Evolutionary conservation across 345 rosid genomes (phyloP).

Genomic region (Citrus medica): DNA sequence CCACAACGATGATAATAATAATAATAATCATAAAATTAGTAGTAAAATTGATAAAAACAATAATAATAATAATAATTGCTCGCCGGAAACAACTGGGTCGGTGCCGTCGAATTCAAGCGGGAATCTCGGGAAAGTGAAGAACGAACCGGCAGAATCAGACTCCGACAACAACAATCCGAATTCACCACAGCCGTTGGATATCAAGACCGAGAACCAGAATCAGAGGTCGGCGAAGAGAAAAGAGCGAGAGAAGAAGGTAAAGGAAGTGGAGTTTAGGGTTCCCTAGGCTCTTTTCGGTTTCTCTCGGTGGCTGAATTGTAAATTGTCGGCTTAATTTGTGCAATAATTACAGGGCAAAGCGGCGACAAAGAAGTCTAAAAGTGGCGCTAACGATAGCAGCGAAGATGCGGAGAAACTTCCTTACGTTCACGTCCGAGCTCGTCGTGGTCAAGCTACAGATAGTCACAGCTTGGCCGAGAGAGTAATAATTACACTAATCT

Average conservation of each 20-base stretch:
- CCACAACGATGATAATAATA: not conserved
- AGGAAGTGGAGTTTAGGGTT: not conserved
- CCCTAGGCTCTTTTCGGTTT: not conserved
- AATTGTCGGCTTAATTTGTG: not conserved
- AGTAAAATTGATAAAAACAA: not conserved
- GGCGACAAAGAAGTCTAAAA: constrained; percentile 47
- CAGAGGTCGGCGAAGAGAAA: constrained; percentile 42
- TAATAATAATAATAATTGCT: not conserved
- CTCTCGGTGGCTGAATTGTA: not conserved
- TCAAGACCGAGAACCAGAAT: constrained; percentile 31
- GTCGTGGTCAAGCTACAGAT: constrained; percentile 69
- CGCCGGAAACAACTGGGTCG: constrained; percentile 26
- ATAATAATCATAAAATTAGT: not conserved
- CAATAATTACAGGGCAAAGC: constrained; percentile 31
- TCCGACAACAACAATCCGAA: constrained; percentile 27
- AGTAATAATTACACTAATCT: constrained; percentile 21
- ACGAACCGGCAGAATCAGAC: constrained; percentile 39
- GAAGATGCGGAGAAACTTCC: constrained; percentile 53
- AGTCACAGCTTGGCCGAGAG: constrained; percentile 74
- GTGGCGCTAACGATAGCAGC: constrained; percentile 25
- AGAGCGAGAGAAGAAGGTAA: constrained; percentile 54
- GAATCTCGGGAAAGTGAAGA: constrained; percentile 38
- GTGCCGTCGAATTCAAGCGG: constrained; percentile 33
- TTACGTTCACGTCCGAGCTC: constrained; percentile 65
- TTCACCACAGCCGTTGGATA: constrained; percentile 13